Base-by-base conservation (phyloP, 192 early-diverging fungal genomes). In the Backusella morwellensis region DNA sequence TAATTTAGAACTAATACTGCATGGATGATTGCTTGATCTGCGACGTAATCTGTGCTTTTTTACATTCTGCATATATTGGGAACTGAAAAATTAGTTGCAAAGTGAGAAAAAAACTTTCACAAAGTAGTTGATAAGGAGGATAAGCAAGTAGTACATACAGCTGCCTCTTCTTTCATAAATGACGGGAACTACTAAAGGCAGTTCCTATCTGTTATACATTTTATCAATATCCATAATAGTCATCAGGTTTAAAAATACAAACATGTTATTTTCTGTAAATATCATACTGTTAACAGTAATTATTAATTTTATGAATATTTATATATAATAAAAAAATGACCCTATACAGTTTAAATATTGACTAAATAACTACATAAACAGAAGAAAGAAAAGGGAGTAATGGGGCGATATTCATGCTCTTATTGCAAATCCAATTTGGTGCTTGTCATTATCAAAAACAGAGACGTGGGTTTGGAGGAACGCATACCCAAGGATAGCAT, bases 401-500 rank as follows among this genome's bases (percentile, higher is more conserved):
- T 14, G 52, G 12, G 26, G 56, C 3, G 0, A n/a, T 50, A n/a
- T 29, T 63, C 21, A 63, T 63, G 42, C 70, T 32, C 70, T 72
- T 1, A n/a, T 40, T 34, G 54, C 77, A 29, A 82, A 77, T 2
- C 80, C 80, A 70, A 82, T 66, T 23, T 66, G 59, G 26, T 59
- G 50, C 6, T 74, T 75, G 19, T 78, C 80, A 67, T 72, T 75
- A 68, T 82, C 77, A 72, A 72, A 82, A 2, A 82, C 66, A 1
- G 80, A 70, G n/a, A 77, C 77, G 21, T 68, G 75, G 3, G 71
- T 50, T 23, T 82, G 80, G 7, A 82, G 54, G 35, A 82, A 82
- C 0, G 77, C 77, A 75, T 82, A 82, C 12, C 80, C 80, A 17
- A 82, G 74, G 41, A 82, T 78, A 17, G 77, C 74, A 38, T 47